Conservation (phyloP, 805 yeast species). For the Ogataea kodamae region DNA sequence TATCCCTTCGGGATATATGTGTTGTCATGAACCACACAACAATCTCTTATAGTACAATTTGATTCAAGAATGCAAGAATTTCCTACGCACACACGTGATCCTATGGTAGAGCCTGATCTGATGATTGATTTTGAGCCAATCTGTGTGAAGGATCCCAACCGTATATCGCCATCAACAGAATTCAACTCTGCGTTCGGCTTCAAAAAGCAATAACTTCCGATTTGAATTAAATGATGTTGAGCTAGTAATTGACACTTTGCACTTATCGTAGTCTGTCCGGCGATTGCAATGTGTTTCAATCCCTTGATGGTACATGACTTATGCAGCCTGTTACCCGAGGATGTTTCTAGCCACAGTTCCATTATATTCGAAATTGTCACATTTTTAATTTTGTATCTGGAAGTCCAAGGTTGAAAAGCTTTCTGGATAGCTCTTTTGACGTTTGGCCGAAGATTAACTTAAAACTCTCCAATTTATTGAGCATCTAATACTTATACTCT, state of each 20-base stretch:
- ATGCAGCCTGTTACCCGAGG: constrained; percentile 49
- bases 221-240: constrained; percentile 21
- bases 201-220: constrained; percentile 47
- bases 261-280: constrained; percentile 45
- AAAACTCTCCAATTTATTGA: no score
- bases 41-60: constrained; percentile 45
- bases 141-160: constrained; percentile 46
- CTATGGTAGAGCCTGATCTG: constrained; percentile 37
- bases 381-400: neutral
- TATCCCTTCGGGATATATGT: constrained; percentile 39
- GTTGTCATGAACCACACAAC: constrained; percentile 44
- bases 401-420: neutral
- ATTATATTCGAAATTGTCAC: constrained; percentile 1
- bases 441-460: no score
- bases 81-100: constrained; percentile 49
- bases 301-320: constrained; percentile 41
- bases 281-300: constrained; percentile 40
- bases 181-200: constrained; percentile 29
- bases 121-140: constrained; percentile 38
- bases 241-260: constrained; percentile 27
- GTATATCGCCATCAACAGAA: constrained; percentile 34
- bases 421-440: neutral
- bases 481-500: no score
- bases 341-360: constrained; percentile 44
- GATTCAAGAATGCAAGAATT: constrained; percentile 36